These are phyloP conservation scores for Epichloe scottii DNA, from an alignment of 2,329 filamentous ascomycete genomes.

Conservation along the genomic window DNA sequence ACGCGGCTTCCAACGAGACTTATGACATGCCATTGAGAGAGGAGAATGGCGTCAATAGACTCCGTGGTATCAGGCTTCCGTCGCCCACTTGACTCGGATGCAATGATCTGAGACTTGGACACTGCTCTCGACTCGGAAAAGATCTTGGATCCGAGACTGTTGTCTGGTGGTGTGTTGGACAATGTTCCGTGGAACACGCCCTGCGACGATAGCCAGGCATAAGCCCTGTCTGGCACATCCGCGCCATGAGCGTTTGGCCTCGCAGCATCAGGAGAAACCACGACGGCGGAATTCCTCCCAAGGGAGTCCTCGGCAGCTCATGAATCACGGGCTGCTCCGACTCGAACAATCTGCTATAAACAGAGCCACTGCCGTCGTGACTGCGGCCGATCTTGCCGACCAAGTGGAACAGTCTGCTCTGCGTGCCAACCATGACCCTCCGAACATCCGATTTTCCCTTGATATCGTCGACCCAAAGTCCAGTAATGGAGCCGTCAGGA, in stretches of 20 bases:
- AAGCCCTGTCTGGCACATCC: conserved; percentile 56
- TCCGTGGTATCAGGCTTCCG: conserved; percentile 52
- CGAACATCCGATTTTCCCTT: conserved; percentile 56
- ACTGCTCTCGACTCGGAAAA: conserved; percentile 72
- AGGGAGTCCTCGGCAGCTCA: conserved; percentile 49
- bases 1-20: conserved; percentile 71
- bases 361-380: conserved; percentile 69
- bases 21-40: conserved; percentile 91
- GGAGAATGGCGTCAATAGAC: conserved; percentile 62
- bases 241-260: conserved; percentile 44
- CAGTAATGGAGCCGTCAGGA: conserved; percentile 71
- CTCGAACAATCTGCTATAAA: conserved; percentile 83
- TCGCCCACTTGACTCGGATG: conserved; percentile 51
- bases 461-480: conserved; percentile 71
- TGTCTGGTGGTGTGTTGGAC: conserved; percentile 43
- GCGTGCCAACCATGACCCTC: conserved; percentile 69
- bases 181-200: conserved; percentile 83
- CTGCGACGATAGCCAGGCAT: conserved; percentile 81
- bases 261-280: conserved; percentile 62
- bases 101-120: conserved; percentile 58
- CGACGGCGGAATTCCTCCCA: conserved; percentile 49
- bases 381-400: conserved; percentile 63
- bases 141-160: conserved; percentile 57
- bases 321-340: conserved; percentile 67
- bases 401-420: conserved; percentile 67